Conservation (phyloP, 164 flowering plant genomes). For the Stephania yunnanensis region DNA sequence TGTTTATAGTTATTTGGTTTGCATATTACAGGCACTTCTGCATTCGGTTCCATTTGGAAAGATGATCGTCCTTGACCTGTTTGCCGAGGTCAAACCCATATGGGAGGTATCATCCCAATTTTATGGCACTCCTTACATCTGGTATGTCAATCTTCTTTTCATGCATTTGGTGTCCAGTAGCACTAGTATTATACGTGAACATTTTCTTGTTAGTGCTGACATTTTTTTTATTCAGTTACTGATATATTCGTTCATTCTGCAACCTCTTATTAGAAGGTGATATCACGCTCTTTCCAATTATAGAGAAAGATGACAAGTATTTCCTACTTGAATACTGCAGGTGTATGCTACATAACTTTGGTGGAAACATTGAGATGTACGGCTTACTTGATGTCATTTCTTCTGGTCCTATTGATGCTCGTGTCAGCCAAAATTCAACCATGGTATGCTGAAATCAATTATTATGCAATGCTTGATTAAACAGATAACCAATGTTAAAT, state of each 20-base stretch:
- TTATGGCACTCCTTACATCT: conserved; percentile 87
- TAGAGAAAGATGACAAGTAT: neutral
- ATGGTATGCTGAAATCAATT: conserved; percentile 47
- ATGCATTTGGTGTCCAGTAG: neutral
- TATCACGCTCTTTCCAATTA: neutral
- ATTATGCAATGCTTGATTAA: neutral
- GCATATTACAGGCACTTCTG: conserved; percentile 71
- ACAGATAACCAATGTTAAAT: neutral
- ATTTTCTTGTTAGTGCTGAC: neutral
- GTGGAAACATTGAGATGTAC: conserved; percentile 97
- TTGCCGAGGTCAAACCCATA: conserved; percentile 93
- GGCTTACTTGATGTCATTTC: conserved; percentile 78
- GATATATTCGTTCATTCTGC: neutral
- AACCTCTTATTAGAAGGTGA: neutral
- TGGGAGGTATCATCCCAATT: conserved; percentile 86
- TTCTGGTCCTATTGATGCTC: conserved; percentile 92
- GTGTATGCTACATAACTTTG: conserved; percentile 96
- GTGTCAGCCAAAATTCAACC: conserved; percentile 77
- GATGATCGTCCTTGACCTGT: conserved; percentile 97
- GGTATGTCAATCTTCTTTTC: conserved; percentile 33
- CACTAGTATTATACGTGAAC: neutral
- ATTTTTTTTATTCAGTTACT: too few species aligned
- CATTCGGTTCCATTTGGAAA: conserved; percentile 96
- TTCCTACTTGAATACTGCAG: conserved; percentile 31
- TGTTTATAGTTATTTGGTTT: neutral